Evolutionary conservation across 1,284 basidiomycete genomes (phyloP), one percentile per base, ranked within the genome.

Genomic region (Puccinia novopanici): DNA sequence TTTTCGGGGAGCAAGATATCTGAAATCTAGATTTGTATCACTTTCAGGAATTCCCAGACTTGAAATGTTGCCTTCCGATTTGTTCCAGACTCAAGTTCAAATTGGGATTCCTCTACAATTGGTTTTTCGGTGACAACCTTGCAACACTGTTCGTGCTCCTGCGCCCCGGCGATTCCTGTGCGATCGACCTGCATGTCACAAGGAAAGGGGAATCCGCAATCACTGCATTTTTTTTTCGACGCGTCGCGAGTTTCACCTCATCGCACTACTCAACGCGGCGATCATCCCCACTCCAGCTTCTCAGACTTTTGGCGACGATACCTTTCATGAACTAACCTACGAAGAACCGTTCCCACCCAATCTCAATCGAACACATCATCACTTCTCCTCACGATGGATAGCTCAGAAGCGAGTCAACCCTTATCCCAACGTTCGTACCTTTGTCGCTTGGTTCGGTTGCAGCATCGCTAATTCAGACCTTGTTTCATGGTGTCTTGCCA

Each of bases 401-500:
- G 42, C 63, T 67, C 63, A 67, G 63, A 67, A 45, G 63, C 42
- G 42, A 67, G 63, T 24, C 63, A 67, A 67, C 10, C 68, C 0
- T 27, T 45, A 40, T 54, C 68, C 10, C 68, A 52, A 71, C 68
- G 68, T 71, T 30, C 68, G 68, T 71, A 55, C 42, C 9, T 37
- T 42, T 19, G 37, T 45, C n/a, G 5, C 19, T n/a, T 10, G 50
- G n/a, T 50, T 30, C 42, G 1, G 42, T 22, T 34, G 34, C 68
- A 37, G 24, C n/a, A 34, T 27, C 45, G 34, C 52, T 55, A 30
- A 71, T 50, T 34, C 24, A 34, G 24, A 0, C n/a, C 22, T 8
- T 8, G 4, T 3, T 67, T n/a, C 8, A 67, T 67, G 9, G 27
- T 48, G 12, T 4, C 24, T 27, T 13, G 3, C 59, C 19, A 81